Base-by-base conservation (phyloP, 441 rosid genomes). In the Eutrema salsugineum region DNA sequence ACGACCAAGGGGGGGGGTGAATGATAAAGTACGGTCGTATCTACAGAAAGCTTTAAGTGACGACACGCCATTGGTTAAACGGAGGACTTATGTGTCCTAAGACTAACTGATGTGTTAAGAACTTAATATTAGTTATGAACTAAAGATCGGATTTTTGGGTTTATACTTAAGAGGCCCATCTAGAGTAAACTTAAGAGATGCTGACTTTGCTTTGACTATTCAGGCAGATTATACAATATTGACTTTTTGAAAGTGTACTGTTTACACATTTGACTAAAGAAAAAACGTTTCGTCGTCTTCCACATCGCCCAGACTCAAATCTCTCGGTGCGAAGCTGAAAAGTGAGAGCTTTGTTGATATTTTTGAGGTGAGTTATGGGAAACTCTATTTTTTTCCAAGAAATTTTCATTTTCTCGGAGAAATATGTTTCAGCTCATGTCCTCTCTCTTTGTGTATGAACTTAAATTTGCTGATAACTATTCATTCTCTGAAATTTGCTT, bases 11-110 rank as follows among this genome's bases (percentile, higher is more conserved):
- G 30, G 16, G 43, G 28, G 54, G 39, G 40, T 46, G 14, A 12
- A 22, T 28, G 15, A 47, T 72, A 14, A 15, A 2, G 16, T 55
- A 72, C 77, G 71, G 65, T 46, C 39, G 57, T 32, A 50, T 55
- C 33, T 72, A 72, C 43, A 1, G 8, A 15, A 55, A 53, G 17
- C 15, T 53, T 7, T 3, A 65, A 11, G 17, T 63, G 69, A 35
- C 62, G 10, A 19, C 35, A 32, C 3, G 0, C 0, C 28, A 51
- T 11, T 53, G 70, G 70, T 33, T 11, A 22, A 11, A 30, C 32
- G 22, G 22, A 20, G 2, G 22, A 20, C 22, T 24, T 24, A 22
- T 22, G 24, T 22, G 24, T 22, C 1, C 24, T 22, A 22, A 22
- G 24, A n/a, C n/a, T n/a, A n/a, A n/a, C n/a, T n/a, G n/a, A n/a